Evolutionary conservation across 768 basidiomycete species (phyloP), one percentile per base, ranked within the genome.

Genomic region (Serendipita sp.): DNA sequence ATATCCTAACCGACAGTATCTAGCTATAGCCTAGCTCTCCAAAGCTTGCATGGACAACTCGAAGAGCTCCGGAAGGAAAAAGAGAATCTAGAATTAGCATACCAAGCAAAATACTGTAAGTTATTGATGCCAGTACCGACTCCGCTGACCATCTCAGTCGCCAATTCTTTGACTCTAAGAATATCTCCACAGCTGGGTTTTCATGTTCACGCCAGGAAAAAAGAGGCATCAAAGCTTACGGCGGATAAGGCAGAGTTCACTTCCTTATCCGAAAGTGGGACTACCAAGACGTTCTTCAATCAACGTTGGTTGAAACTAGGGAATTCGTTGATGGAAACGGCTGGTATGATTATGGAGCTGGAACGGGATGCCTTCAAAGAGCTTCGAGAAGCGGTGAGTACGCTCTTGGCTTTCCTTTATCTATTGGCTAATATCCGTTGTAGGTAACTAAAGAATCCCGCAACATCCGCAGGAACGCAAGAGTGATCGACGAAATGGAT

Each of bases 401-500:
- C 52, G 64, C 13, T 38, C 10, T 13, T 23, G 41, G 41, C 60
- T 65, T 44, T 28, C 44, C 41, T 18, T 41, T 34, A 15, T 30
- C 28, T 41, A 32, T 60, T 23, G 30, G 34, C 48, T 67, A 48
- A 11, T 44, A 34, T 23, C 16, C 35, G 60, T 30, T 44, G 23
- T 67, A 92, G 91, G 85, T 93, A 54, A 85, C 79, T 66, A 75
- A 74, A 13, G 76, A 82, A 67, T 78, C 83, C 10, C 67, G 73
- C 3, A 75, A 76, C 28, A 74, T 97, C n/a, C 80, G 85, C 67
- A 78, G 79, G 34, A 95, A 93, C 70, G 84, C 89, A 3, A 80
- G 82, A 32, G 78, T 92, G 51, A 74, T 93, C 44, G 91, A 94
- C 71, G 92, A 98, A 72, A 74, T 98, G 11, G 94, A 98, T 71